Evolutionary conservation across 176 grass and related monocot genomes (phyloP).

Genomic region (Thalia dealbata): DNA sequence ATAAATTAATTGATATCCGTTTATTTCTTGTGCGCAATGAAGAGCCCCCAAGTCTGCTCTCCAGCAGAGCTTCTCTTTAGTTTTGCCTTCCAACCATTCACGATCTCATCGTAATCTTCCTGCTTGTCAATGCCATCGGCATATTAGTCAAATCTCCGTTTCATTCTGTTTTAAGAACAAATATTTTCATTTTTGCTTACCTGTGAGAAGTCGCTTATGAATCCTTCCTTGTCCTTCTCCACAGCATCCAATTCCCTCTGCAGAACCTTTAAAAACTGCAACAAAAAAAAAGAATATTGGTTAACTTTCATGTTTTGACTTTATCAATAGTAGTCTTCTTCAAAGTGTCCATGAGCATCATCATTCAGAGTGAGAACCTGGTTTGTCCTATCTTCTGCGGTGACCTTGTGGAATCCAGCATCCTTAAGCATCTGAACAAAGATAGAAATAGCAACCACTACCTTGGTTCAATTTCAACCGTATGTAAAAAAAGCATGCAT

Average conservation of each 20-base stretch:
- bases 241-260: slow-evolving; percentile 60
- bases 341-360: too few relatives aligned
- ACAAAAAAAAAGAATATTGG: slow-evolving; percentile 4
- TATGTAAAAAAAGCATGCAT: not conserved
- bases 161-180: too few relatives aligned
- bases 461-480: not conserved
- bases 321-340: not conserved
- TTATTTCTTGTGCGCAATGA: slow-evolving; percentile 67
- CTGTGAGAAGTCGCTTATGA: slow-evolving; percentile 72
- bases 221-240: slow-evolving; percentile 65
- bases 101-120: slow-evolving; percentile 80
- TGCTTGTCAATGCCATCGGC: slow-evolving; percentile 21
- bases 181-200: slow-evolving; percentile 17
- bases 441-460: slow-evolving; percentile 1
- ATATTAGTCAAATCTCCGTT: slow-evolving; percentile 3
- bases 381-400: slow-evolving; percentile 73
- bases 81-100: slow-evolving; percentile 90
- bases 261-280: slow-evolving; percentile 67
- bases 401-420: slow-evolving; percentile 63
- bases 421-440: slow-evolving; percentile 59
- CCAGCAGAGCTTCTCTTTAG: slow-evolving; percentile 71
- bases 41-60: slow-evolving; percentile 91
- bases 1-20: not conserved
- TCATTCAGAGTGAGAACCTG: slow-evolving; percentile 37
- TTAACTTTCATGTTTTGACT: not conserved